phyloP scores from a whole-genome alignment of 495 filamentous ascomycete species.

The Staphylotrichum longicolle region DNA sequence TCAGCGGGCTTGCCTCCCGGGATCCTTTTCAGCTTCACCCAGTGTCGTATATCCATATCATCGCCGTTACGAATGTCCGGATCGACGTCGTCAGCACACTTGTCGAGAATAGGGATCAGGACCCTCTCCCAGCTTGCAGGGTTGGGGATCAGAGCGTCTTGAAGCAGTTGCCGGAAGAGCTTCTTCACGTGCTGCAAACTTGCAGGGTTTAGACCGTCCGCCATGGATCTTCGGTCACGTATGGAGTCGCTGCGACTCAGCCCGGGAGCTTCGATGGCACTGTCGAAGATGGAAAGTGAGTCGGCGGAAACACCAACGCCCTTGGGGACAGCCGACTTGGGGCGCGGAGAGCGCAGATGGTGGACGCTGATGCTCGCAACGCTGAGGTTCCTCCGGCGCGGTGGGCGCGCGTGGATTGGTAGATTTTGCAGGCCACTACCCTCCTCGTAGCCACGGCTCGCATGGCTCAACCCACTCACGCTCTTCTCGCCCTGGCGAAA shows the following conservation, averaged over 20 bases:
- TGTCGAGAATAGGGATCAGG: slow-evolving; percentile 83
- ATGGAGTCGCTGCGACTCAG: slow-evolving; percentile 82
- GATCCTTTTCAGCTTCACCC: slow-evolving; percentile 96
- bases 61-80: slow-evolving; percentile 86
- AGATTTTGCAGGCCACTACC: slow-evolving; percentile 32
- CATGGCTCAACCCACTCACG: slow-evolving; percentile 58
- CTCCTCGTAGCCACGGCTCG: slow-evolving; percentile 53
- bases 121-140: slow-evolving; percentile 82
- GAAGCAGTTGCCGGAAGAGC: slow-evolving; percentile 77
- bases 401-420: slow-evolving; percentile 56
- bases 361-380: slow-evolving; percentile 65
- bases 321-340: slow-evolving; percentile 44
- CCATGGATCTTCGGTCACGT: slow-evolving; percentile 69
- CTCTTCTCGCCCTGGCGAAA: slow-evolving; percentile 71
- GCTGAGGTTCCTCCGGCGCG: slow-evolving; percentile 74
- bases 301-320: slow-evolving; percentile 44
- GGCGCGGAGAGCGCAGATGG: slow-evolving; percentile 65
- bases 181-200: slow-evolving; percentile 85
- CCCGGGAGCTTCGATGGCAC: slow-evolving; percentile 28
- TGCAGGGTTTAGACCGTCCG: slow-evolving; percentile 77
- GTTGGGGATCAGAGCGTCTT: slow-evolving; percentile 71
- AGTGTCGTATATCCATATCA: slow-evolving; percentile 97
- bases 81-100: slow-evolving; percentile 91
- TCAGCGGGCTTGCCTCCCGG: slow-evolving; percentile 85
- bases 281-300: slow-evolving; percentile 41